Percentiles rank a stretch among this genome's conserved stretches.
Evolutionary conservation across 345 rosid species (phyloP).

Genomic region (Excoecaria cochinchinensis): DNA sequence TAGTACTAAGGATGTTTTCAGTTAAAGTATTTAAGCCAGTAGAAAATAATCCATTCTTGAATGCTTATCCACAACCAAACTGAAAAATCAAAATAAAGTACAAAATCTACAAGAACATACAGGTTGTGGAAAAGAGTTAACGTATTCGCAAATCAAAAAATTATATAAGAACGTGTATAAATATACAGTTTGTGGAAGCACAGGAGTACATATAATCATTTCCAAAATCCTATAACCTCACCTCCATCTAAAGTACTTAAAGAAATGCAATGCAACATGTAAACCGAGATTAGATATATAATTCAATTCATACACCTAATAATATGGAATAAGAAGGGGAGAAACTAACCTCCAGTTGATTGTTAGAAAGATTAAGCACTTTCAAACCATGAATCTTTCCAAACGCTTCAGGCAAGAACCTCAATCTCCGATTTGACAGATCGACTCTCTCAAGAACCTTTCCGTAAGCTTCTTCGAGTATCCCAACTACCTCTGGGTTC

Average conservation of each 20-base stretch:
- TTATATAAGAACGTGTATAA: neutral
- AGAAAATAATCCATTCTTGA: neutral
- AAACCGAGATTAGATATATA: neutral
- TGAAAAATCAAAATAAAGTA: neutral
- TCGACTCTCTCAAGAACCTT: slow-evolving; percentile 62
- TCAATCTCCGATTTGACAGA: slow-evolving; percentile 56
- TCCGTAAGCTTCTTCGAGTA: slow-evolving; percentile 54
- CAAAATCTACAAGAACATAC: neutral
- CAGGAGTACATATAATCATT: neutral
- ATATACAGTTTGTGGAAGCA: neutral
- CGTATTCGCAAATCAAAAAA: neutral
- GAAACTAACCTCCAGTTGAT: slow-evolving; percentile 64
- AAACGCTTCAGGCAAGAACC: slow-evolving; percentile 76
- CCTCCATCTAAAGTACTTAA: neutral
- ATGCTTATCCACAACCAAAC: neutral
- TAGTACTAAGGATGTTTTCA: neutral
- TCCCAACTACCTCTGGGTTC: slow-evolving; percentile 58
- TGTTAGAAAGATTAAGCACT: slow-evolving; percentile 61
- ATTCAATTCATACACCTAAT: neutral
- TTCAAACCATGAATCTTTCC: slow-evolving; percentile 63
- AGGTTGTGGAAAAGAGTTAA: neutral
- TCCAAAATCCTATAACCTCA: neutral
- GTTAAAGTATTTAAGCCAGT: neutral
- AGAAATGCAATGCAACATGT: neutral
- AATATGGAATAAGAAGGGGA: neutral